Evolutionary conservation across 140 eudicot species (phyloP), one percentile per base, ranked within the genome.

Genomic region (Senecio squalidus): DNA sequence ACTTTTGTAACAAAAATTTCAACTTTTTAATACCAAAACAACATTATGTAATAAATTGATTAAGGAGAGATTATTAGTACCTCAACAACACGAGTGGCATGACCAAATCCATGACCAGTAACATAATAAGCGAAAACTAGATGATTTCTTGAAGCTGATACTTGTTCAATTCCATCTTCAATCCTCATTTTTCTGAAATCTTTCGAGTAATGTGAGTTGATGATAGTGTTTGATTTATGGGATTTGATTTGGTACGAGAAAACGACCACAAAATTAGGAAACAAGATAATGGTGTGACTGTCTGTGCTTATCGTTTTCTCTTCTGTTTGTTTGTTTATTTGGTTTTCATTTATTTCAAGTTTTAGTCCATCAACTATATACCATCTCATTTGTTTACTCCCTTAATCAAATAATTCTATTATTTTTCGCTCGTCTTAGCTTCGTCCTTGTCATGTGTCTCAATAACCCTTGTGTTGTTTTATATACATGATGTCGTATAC

Each of bases 11-110:
- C 9, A 6, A 31, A 31, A 10, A 4, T 31, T 31, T 10, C 9
- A 4, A 31, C 38, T 31, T 31, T 31, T 31, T 31, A 31, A 10
- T 4, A 31, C 38, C 14, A 8, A 23, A 17, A 15, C 15, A n/a
- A n/a, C n/a, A n/a, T n/a, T n/a, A n/a, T n/a, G n/a, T n/a, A n/a
- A n/a, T n/a, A n/a, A n/a, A n/a, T n/a, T n/a, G n/a, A n/a, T n/a
- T n/a, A n/a, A n/a, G n/a, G n/a, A n/a, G n/a, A n/a, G n/a, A n/a
- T n/a, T n/a, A n/a, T n/a, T 4, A 38, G 48, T 18, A 86, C 96
- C 96, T 88, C 96, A 47, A 82, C 89, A 54, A 88, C 96, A 20
- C 96, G 94, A 17, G 96, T 88, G 38, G 96, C 96, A 10, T 88
- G 96, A 24, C 96, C 96, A 13, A 88, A 88, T 7, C 96, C 96